Conservation (phyloP, 768 basidiomycete species). For the Lactarius hengduanensis region DNA sequence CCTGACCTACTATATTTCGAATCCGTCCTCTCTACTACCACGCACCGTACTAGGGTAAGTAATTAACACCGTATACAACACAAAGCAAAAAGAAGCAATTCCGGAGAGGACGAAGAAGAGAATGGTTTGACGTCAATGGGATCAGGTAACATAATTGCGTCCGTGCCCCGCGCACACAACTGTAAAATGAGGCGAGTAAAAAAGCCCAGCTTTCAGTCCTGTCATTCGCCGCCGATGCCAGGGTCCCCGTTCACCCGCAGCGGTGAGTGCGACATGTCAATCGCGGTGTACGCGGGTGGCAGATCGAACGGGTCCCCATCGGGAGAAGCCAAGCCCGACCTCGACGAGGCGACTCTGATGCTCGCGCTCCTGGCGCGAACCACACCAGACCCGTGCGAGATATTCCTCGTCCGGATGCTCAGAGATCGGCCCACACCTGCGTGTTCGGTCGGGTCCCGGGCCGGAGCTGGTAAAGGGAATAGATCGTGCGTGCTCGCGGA, state of each 20-base stretch:
- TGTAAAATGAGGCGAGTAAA: neutral
- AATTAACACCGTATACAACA: neutral
- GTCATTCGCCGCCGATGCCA: neutral
- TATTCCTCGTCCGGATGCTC: conserved; percentile 12
- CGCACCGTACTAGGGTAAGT: neutral
- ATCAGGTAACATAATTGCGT: neutral
- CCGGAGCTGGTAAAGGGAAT: neutral
- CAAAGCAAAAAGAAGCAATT: neutral
- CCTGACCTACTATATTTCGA: neutral
- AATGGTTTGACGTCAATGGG: neutral
- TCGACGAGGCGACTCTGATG: neutral
- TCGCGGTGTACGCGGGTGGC: conserved; percentile 25
- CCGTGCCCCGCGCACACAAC: neutral
- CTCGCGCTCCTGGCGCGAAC: conserved; percentile 4
- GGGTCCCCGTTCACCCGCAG: neutral
- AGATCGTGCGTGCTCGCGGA: conserved; percentile 1
- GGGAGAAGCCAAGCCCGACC: conserved; percentile 1
- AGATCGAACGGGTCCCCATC: conserved; percentile 13
- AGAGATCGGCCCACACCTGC: neutral
- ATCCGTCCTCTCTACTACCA: neutral
- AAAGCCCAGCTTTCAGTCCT: neutral
- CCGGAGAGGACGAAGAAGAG: neutral
- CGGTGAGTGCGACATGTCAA: conserved; percentile 19
- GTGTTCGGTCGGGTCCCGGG: neutral
- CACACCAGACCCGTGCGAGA: neutral